Conservation (phyloP, 1,284 basidiomycete genomes). For the Apiotrichum siamense region DNA sequence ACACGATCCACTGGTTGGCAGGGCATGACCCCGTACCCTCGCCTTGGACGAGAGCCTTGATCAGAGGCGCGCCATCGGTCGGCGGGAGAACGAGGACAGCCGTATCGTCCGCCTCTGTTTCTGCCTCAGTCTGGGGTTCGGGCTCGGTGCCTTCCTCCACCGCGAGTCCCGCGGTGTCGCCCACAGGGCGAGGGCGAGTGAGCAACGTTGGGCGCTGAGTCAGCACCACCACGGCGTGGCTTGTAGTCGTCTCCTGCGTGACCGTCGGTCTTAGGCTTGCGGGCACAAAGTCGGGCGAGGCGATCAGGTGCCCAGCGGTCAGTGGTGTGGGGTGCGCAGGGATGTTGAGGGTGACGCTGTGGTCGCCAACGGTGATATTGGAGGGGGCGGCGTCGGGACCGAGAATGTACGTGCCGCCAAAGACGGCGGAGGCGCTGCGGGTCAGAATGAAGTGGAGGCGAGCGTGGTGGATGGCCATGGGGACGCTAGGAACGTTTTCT, state of each 20-base stretch:
- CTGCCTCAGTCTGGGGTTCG: conserved; percentile 8
- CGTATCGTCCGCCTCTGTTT: conserved; percentile 55
- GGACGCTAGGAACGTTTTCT: too few species aligned
- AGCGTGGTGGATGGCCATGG: too few species aligned
- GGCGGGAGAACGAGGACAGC: conserved; percentile 79
- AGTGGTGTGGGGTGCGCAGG: conserved; percentile 56
- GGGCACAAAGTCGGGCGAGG: conserved; percentile 51
- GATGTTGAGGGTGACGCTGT: conserved; percentile 47
- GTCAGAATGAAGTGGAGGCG: not conserved
- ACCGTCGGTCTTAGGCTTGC: conserved; percentile 36
- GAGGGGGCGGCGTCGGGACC: conserved; percentile 42
- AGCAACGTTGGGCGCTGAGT: conserved; percentile 45
- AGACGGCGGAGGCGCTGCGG: conserved; percentile 69
- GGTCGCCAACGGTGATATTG: conserved; percentile 5
- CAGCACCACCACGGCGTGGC: conserved; percentile 64
- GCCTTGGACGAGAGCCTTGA: conserved; percentile 69
- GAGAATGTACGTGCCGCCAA: conserved; percentile 77
- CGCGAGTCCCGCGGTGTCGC: too few species aligned
- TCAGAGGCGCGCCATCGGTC: conserved; percentile 53
- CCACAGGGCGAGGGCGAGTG: too few species aligned
- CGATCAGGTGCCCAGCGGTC: conserved; percentile 47
- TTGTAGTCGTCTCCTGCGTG: conserved; percentile 29
- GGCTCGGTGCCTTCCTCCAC: conserved; percentile 18
- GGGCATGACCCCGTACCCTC: conserved; percentile 81
- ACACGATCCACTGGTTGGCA: conserved; percentile 64